Conservation (phyloP, 345 rosid species). For the Salix viminalis region DNA sequence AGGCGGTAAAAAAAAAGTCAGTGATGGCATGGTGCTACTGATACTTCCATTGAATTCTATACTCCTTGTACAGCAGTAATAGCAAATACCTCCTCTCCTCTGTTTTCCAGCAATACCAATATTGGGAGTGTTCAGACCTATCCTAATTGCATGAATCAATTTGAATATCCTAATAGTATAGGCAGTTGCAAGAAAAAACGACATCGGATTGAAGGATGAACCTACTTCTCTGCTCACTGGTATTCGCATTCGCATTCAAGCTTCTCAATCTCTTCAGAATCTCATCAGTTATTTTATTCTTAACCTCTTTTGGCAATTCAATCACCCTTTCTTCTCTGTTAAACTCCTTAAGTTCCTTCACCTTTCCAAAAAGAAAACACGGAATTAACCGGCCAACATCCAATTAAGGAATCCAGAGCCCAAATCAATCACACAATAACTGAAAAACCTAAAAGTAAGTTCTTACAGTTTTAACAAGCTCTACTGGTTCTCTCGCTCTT, state of each 20-base stretch:
- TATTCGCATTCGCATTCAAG: constrained; percentile 41
- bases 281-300: constrained; percentile 62
- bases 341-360: constrained; percentile 52
- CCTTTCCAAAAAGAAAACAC: constrained; percentile 31
- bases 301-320: constrained; percentile 51
- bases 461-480: constrained; percentile 64
- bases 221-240: constrained; percentile 60
- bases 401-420: neutral
- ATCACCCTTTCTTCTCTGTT: constrained; percentile 27
- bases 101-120: neutral
- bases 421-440: neutral
- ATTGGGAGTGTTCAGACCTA: neutral
- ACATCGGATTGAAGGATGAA: neutral
- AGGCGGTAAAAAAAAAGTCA: neutral
- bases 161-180: neutral
- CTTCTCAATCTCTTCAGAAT: constrained; percentile 52
- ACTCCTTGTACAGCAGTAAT: neutral
- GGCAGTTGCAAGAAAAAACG: neutral
- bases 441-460: neutral
- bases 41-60: neutral
- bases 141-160: neutral
- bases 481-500: constrained; percentile 53
- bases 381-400: neutral
- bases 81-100: neutral
- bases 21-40: neutral